These are phyloP conservation scores for Geopyxis carbonaria DNA, from an alignment of 495 filamentous ascomycete species.

Conservation along the genomic window DNA sequence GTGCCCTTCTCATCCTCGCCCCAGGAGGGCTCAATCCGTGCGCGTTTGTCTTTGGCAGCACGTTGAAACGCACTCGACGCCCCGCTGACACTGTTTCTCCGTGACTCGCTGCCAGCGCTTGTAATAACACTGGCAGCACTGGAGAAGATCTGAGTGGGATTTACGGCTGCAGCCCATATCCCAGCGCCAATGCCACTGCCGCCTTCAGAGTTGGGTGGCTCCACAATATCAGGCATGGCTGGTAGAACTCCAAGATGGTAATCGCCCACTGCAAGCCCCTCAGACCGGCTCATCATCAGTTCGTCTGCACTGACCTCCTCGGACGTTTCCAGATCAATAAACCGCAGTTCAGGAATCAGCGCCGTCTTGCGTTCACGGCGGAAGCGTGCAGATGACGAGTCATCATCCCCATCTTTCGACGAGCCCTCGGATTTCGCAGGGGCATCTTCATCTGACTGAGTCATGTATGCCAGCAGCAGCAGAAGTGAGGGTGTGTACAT, in stretches of 20 bases:
- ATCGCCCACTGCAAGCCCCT: slow-evolving; percentile 71
- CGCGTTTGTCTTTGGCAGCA: slow-evolving; percentile 8
- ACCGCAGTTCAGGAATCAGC: slow-evolving; percentile 66
- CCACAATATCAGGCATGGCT: slow-evolving; percentile 44
- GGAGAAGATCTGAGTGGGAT: slow-evolving; percentile 66
- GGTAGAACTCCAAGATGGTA: slow-evolving; percentile 79
- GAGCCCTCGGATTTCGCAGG: slow-evolving; percentile 13
- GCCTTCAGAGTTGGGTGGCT: slow-evolving; percentile 26
- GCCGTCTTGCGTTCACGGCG: slow-evolving; percentile 54
- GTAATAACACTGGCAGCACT: slow-evolving; percentile 60
- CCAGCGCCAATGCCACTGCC: slow-evolving; percentile 35
- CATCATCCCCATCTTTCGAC: not conserved
- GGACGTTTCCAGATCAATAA: slow-evolving; percentile 73
- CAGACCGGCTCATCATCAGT: slow-evolving; percentile 65
- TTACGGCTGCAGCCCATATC: slow-evolving; percentile 71
- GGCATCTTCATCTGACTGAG: slow-evolving; percentile 45
- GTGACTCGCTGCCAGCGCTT: slow-evolving; percentile 48
- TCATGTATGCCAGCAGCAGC: slow-evolving; percentile 76
- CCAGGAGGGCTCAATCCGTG: slow-evolving; percentile 18
- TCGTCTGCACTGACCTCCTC: slow-evolving; percentile 64
- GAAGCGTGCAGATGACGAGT: slow-evolving; percentile 32
- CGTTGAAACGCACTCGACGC: slow-evolving; percentile 22
- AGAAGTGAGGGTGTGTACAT: slow-evolving; percentile 86
- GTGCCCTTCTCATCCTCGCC: slow-evolving; percentile 43
- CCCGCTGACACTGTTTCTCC: slow-evolving; percentile 34